Conservation (phyloP, 2,329 filamentous ascomycete species). For the Thielaviopsis ethacetica region DNA sequence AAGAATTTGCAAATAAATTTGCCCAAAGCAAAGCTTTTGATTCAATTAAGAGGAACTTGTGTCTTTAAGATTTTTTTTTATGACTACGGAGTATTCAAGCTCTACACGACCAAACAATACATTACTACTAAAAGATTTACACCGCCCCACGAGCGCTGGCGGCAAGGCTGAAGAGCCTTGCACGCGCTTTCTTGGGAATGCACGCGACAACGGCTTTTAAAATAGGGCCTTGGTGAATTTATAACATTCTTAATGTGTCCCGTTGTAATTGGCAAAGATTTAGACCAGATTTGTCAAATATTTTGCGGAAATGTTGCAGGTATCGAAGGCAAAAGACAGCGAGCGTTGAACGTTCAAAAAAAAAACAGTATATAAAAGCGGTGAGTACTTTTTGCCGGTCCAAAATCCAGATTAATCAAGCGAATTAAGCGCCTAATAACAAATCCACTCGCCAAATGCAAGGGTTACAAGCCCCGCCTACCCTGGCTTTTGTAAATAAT, state of each 20-base stretch:
- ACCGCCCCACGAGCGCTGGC: constrained; percentile 5
- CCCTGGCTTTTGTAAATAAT: background rate
- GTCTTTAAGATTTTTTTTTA: too few relatives aligned
- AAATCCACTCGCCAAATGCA: background rate
- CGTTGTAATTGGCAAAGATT: background rate
- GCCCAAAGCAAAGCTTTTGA: background rate
- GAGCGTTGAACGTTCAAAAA: background rate
- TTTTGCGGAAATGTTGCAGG: background rate
- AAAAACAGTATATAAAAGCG: constrained; percentile 1
- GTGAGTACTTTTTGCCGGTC: constrained; percentile 3
- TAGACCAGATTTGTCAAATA: background rate
- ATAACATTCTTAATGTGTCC: constrained; percentile 6
- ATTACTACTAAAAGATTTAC: constrained; percentile 1
- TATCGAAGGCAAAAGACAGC: too few relatives aligned
- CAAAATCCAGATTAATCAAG: background rate
- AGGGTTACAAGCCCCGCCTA: background rate
- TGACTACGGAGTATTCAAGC: too few relatives aligned
- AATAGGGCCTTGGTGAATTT: too few relatives aligned
- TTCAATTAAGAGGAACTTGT: too few relatives aligned
- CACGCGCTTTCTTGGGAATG: background rate
- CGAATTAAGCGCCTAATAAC: background rate
- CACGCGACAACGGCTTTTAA: background rate
- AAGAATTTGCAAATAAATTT: too few relatives aligned
- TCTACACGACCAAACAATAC: background rate
- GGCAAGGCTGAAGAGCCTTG: constrained; percentile 2